These are phyloP conservation scores for Reticulascus tulasneorum DNA, from an alignment of 2,329 filamentous ascomycete species.

Conservation along the genomic window DNA sequence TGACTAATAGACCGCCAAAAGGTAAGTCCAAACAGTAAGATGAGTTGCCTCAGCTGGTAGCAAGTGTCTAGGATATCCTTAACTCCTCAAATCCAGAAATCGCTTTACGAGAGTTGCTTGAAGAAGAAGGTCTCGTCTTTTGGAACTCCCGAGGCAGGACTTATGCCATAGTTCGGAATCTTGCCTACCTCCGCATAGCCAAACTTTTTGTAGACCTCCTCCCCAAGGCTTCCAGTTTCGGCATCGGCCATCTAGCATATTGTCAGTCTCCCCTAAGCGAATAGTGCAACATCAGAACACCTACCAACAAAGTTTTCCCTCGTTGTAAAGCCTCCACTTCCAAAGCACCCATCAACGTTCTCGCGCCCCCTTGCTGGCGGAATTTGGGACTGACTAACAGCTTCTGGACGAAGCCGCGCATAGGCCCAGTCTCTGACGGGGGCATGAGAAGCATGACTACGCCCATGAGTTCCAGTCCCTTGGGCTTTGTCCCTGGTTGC, in stretches of 20 bases:
- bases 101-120: constrained; percentile 41
- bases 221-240: constrained; percentile 47
- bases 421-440: constrained; percentile 50
- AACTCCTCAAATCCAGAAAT: constrained; percentile 1
- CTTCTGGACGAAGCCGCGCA: constrained; percentile 53
- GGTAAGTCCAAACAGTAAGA: too few species aligned
- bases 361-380: constrained; percentile 48
- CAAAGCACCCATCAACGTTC: constrained; percentile 46
- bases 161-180: constrained; percentile 50
- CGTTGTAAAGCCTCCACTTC: constrained; percentile 48
- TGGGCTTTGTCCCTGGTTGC: constrained; percentile 27
- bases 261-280: neutral
- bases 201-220: constrained; percentile 50
- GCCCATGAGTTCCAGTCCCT: constrained; percentile 46
- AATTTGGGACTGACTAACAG: constrained; percentile 51
- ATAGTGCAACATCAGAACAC: too few species aligned
- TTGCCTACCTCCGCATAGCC: constrained; percentile 53
- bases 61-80: constrained; percentile 4
- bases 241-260: constrained; percentile 46
- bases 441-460: constrained; percentile 52
- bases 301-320: constrained; percentile 50
- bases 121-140: constrained; percentile 55
- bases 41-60: constrained; percentile 5
- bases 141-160: constrained; percentile 30
- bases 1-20: too few species aligned